Evolutionary conservation across 2,329 filamentous ascomycete genomes (phyloP).

Genomic region (Aspergillus sp.): DNA sequence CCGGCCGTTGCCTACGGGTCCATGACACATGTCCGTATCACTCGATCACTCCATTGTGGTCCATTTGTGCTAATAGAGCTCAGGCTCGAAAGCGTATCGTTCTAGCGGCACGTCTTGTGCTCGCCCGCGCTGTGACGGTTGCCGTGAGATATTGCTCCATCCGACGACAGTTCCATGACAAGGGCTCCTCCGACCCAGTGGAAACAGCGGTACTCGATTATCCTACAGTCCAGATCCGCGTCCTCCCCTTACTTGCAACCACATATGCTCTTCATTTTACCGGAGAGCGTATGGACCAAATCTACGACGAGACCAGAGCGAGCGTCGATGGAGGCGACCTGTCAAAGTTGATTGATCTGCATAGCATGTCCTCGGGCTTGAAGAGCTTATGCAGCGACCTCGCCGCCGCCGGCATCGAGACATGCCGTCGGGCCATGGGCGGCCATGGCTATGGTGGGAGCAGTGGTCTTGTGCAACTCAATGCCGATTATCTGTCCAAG

Average conservation of each 20-base stretch:
- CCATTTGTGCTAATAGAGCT: too few relatives aligned
- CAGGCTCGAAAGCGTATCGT: conserved; percentile 22
- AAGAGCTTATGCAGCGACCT: conserved; percentile 56
- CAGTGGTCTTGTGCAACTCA: conserved; percentile 53
- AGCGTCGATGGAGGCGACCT: conserved; percentile 51
- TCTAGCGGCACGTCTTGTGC: conserved; percentile 50
- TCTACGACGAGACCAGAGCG: conserved; percentile 47
- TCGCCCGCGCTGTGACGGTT: conserved; percentile 54
- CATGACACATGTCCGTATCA: conserved; percentile 48
- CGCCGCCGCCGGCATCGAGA: conserved; percentile 55
- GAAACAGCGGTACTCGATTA: conserved; percentile 54
- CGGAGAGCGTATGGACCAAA: conserved; percentile 47
- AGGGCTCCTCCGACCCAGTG: conserved; percentile 13
- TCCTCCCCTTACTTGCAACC: conserved; percentile 53
- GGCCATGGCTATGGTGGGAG: conserved; percentile 55
- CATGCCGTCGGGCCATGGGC: conserved; percentile 53
- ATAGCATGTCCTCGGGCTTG: conserved; percentile 54
- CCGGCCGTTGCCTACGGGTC: conserved; percentile 51
- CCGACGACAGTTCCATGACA: conserved; percentile 45
- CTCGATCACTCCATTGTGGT: too few relatives aligned
- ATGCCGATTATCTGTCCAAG: conserved; percentile 43
- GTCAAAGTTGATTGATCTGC: conserved; percentile 49
- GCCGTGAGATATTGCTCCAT: conserved; percentile 52
- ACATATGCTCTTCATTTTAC: conserved; percentile 51
- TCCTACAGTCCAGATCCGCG: conserved; percentile 54